Conservation (phyloP, 1,284 basidiomycete genomes). For the Heterobasidion occidentale region DNA sequence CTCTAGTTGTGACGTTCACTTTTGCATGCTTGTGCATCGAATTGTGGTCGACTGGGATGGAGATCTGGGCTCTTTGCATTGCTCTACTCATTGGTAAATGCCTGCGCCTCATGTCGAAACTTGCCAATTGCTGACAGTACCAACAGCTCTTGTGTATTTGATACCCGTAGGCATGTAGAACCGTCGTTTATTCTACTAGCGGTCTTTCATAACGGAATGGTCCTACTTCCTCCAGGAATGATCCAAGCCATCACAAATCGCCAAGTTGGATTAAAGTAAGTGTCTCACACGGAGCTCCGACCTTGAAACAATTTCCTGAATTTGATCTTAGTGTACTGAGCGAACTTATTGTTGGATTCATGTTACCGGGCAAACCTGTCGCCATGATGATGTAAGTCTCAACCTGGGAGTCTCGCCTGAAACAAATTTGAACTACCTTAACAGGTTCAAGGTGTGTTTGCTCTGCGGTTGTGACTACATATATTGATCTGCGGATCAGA, state of each 20-base stretch:
- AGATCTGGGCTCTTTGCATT: slow-evolving; percentile 50
- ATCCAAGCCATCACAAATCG: slow-evolving; percentile 40
- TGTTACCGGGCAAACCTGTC: slow-evolving; percentile 44
- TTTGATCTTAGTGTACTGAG: slow-evolving; percentile 28
- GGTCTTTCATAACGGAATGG: not conserved
- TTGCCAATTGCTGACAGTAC: slow-evolving; percentile 25
- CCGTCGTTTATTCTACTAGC: not conserved
- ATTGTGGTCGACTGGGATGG: slow-evolving; percentile 58
- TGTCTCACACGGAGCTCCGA: slow-evolving; percentile 5
- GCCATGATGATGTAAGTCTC: slow-evolving; percentile 58
- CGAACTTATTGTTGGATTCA: slow-evolving; percentile 43
- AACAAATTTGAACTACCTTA: not conserved
- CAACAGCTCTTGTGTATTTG: slow-evolving; percentile 33
- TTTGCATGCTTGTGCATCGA: slow-evolving; percentile 64
- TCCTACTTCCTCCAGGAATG: slow-evolving; percentile 16
- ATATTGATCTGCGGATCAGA: slow-evolving; percentile 8
- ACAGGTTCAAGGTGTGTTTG: slow-evolving; percentile 3
- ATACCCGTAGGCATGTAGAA: slow-evolving; percentile 37
- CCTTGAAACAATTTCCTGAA: not conserved
- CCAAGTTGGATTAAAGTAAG: slow-evolving; percentile 27
- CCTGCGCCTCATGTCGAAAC: not conserved
- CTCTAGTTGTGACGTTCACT: slow-evolving; percentile 39
- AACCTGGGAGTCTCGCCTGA: not conserved
- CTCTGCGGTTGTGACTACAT: not conserved
- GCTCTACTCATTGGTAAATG: slow-evolving; percentile 26